Base-by-base conservation (phyloP, 371 early-diverging fungal genomes). In the Choanephora cucurbitarum region DNA sequence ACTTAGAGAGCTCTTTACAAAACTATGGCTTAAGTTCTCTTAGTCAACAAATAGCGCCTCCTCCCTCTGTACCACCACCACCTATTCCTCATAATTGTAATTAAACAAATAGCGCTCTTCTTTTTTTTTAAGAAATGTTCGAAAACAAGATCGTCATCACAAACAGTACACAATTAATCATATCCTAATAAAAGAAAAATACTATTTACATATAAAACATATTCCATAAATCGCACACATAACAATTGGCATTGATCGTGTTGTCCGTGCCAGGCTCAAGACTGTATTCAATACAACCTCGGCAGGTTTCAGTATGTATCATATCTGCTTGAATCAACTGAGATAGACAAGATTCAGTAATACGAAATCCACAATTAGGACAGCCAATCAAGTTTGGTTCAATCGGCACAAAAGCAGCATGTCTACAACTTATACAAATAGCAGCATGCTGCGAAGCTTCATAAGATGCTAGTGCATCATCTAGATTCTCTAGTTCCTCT, bases 171-270 rank as follows among this genome's bases (percentile, higher is more conserved):
- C n/a, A n/a, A n/a, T n/a, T n/a, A n/a, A n/a, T n/a, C n/a, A n/a
- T n/a, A n/a, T n/a, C n/a, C n/a, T n/a, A n/a, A n/a, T n/a, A n/a
- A n/a, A n/a, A n/a, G n/a, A n/a, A n/a, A n/a, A n/a, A n/a, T n/a
- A n/a, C n/a, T n/a, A n/a, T 58, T 64, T 59, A 64, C 65, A 61
- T 49, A 23, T 46, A 48, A 43, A 55, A 62, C 11, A 67, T 47
- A 24, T 49, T 44, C 55, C 58, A 67, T 17, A 58, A 32, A 52
- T 58, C 67, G 43, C 67, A 67, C 2, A 41, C 22, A 34, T 58
- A 47, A 40, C 67, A 67, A 8, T 40, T 33, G n/a, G 46, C 56
- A 14, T 58, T 14, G 10, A 67, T 40, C 1, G 56, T 51, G 39
- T 52, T 39, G 13, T 62, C 58, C 13, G 57, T 55, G 11, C 59